A percentile compares a stretch with the other conserved stretches of the same genome.
phyloP scores from a whole-genome alignment of 805 yeast species.

The Grigorovia yakushimaensis region DNA sequence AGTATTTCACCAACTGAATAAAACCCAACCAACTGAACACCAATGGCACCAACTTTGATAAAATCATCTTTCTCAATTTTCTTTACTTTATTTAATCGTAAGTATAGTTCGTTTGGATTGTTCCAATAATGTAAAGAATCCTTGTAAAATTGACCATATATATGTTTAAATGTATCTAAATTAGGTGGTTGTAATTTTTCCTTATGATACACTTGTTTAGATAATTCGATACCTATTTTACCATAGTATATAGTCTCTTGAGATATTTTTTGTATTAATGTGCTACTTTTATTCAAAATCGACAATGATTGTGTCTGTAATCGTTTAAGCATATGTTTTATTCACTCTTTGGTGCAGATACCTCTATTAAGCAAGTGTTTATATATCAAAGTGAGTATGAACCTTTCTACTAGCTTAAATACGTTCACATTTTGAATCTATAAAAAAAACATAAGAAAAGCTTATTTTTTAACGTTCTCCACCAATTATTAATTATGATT shows the following conservation, averaged over 20 bases:
- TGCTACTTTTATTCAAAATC: slow-evolving; percentile 20
- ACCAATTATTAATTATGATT: not conserved
- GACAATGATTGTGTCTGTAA: slow-evolving; percentile 20
- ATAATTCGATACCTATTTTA: slow-evolving; percentile 42
- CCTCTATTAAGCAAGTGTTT: not conserved
- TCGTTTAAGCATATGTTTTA: slow-evolving; percentile 19
- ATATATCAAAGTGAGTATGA: too few relatives aligned
- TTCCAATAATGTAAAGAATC: slow-evolving; percentile 36
- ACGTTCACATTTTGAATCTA: too few relatives aligned
- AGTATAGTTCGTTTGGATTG: slow-evolving; percentile 52
- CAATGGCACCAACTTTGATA: slow-evolving; percentile 62
- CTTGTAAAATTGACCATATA: slow-evolving; percentile 48
- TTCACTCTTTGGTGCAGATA: not conserved
- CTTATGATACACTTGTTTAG: slow-evolving; percentile 64
- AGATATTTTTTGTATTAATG: slow-evolving; percentile 42
- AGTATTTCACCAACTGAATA: slow-evolving; percentile 92
- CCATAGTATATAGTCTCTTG: slow-evolving; percentile 59
- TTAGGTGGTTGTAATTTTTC: slow-evolving; percentile 94
- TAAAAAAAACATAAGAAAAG: not conserved
- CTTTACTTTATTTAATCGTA: slow-evolving; percentile 30
- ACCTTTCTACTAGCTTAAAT: too few relatives aligned
- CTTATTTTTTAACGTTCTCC: not conserved
- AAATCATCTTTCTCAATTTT: slow-evolving; percentile 45
- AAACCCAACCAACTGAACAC: slow-evolving; percentile 78
- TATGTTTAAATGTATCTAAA: slow-evolving; percentile 61